phyloP scores from a whole-genome alignment of 1,284 basidiomycete species.

The Sutorius eximius region DNA sequence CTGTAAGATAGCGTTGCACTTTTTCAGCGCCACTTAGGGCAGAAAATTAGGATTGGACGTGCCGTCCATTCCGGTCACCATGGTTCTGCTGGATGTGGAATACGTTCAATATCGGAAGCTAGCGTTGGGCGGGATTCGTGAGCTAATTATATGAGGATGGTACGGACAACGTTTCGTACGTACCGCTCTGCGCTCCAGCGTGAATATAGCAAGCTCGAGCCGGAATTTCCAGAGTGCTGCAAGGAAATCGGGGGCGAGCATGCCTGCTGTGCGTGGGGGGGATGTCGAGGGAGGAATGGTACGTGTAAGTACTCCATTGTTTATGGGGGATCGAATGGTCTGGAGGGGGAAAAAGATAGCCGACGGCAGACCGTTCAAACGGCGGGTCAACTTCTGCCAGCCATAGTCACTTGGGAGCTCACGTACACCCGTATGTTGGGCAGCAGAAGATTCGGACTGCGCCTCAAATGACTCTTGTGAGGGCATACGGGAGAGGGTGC shows the following conservation, averaged over 20 bases:
- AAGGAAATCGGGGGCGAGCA: constrained; percentile 14
- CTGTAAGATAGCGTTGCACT: neutral
- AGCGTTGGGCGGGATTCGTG: neutral
- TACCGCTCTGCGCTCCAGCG: constrained; percentile 32
- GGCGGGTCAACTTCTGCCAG: neutral
- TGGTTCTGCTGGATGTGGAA: constrained; percentile 7
- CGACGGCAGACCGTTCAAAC: neutral
- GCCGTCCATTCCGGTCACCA: neutral
- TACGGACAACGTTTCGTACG: constrained; percentile 1
- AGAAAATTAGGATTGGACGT: neutral
- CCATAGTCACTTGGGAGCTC: neutral
- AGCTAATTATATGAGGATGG: neutral
- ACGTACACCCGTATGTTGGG: neutral
- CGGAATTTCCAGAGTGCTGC: constrained; percentile 18
- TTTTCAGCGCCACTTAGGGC: neutral
- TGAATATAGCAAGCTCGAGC: constrained; percentile 22
- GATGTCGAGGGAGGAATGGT: neutral
- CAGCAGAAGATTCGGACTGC: constrained; percentile 3
- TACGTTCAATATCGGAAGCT: constrained; percentile 27
- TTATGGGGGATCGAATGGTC: neutral
- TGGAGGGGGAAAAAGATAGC: neutral
- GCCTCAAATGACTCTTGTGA: neutral
- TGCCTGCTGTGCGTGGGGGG: neutral
- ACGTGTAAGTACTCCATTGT: neutral
- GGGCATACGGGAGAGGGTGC: constrained; percentile 2